These are phyloP conservation scores for Tylopilus felleus DNA, from an alignment of 768 basidiomycete genomes.

Conservation along the genomic window DNA sequence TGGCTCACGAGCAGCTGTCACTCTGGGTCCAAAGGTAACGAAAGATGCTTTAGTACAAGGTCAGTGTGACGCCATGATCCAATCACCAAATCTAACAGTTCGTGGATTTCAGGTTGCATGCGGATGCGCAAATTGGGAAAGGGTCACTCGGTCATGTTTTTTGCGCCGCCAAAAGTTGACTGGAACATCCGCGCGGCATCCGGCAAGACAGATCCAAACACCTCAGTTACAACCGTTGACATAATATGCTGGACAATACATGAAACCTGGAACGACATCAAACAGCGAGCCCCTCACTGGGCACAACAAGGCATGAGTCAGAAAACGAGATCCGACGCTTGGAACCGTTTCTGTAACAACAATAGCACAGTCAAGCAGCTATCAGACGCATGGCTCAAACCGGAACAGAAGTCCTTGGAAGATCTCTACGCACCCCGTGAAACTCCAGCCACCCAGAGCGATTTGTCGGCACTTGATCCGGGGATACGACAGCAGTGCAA, in stretches of 20 bases:
- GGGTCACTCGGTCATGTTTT: slow-evolving; percentile 46
- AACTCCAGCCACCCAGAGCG: not conserved
- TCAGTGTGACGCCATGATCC: not conserved
- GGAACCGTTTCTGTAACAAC: not conserved
- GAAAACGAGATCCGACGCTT: not conserved
- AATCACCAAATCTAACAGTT: not conserved
- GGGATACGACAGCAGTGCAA: no score
- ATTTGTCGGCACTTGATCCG: no score
- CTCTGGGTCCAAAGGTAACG: slow-evolving; percentile 33
- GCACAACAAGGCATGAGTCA: no score
- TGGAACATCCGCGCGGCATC: not conserved
- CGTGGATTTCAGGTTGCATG: slow-evolving; percentile 42
- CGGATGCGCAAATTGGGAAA: slow-evolving; percentile 40
- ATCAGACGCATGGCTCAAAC: not conserved
- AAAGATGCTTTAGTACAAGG: slow-evolving; percentile 36
- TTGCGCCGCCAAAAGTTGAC: slow-evolving; percentile 36
- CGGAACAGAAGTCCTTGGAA: not conserved
- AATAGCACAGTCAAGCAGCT: not conserved
- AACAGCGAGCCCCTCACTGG: not conserved
- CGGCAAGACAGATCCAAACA: not conserved
- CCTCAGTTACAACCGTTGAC: not conserved
- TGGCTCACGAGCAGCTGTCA: slow-evolving; percentile 32
- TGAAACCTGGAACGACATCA: not conserved
- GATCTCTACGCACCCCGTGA: not conserved
- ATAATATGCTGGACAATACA: not conserved